These are phyloP conservation scores for Linanthus parryae DNA, from an alignment of 148 eudicot species.

Conservation along the genomic window DNA sequence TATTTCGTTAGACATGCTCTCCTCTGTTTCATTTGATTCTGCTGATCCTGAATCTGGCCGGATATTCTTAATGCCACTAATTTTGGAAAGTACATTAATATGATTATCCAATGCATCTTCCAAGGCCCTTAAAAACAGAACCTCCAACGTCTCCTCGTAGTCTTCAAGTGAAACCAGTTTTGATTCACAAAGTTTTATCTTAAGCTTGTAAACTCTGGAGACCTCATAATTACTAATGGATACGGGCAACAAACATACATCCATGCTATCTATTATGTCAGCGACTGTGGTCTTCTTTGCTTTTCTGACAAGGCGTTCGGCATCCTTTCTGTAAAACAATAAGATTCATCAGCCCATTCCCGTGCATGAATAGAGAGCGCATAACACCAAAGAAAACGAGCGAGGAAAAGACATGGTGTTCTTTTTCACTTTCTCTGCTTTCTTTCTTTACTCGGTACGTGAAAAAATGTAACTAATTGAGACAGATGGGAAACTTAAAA, in stretches of 20 bases:
- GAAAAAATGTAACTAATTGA: too few species aligned
- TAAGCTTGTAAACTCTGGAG: conserved; percentile 63
- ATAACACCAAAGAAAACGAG: too few species aligned
- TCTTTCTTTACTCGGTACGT: too few species aligned
- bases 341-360: too few species aligned
- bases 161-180: conserved; percentile 48
- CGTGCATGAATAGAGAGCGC: too few species aligned
- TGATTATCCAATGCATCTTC: conserved; percentile 72
- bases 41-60: conserved; percentile 27
- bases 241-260: conserved; percentile 51
- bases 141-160: conserved; percentile 39
- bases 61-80: conserved; percentile 54
- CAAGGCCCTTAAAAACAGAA: conserved; percentile 37
- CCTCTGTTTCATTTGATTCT: conserved; percentile 37
- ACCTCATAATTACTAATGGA: conserved; percentile 20
- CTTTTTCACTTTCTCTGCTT: too few species aligned
- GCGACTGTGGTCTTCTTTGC: conserved; percentile 71
- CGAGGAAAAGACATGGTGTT: too few species aligned
- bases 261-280: conserved; percentile 68
- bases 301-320: conserved; percentile 53
- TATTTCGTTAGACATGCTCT: conserved; percentile 19
- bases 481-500: too few species aligned
- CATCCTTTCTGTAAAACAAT: conserved; percentile 77
- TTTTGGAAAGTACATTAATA: conserved; percentile 48
- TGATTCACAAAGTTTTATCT: conserved; percentile 51